These are phyloP conservation scores for Leccinellum albellum DNA, from an alignment of 768 basidiomycete genomes.

Conservation along the genomic window DNA sequence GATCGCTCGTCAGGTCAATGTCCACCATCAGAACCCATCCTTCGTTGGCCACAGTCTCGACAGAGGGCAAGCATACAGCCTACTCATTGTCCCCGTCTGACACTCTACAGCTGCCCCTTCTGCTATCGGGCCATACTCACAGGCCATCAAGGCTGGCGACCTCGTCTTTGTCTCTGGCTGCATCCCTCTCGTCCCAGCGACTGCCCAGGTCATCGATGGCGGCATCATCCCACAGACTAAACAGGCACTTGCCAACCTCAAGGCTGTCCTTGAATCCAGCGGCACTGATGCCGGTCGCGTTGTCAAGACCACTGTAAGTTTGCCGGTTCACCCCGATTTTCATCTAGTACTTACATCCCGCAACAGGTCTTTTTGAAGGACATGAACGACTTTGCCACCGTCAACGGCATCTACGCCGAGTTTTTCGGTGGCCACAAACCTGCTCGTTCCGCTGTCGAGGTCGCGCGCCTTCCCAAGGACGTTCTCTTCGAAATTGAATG, in stretches of 20 bases:
- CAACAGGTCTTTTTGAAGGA: slow-evolving; percentile 83
- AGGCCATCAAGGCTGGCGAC: slow-evolving; percentile 80
- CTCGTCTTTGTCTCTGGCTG: slow-evolving; percentile 89
- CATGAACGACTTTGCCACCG: slow-evolving; percentile 84
- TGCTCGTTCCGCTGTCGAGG: slow-evolving; percentile 89
- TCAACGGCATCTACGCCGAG: slow-evolving; percentile 78
- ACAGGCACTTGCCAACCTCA: slow-evolving; percentile 85
- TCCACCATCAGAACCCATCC: slow-evolving; percentile 33
- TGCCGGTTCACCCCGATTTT: not conserved
- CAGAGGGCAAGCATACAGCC: slow-evolving; percentile 17
- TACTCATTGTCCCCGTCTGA: not conserved
- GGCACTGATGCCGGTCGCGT: slow-evolving; percentile 77
- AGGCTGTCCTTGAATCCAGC: slow-evolving; percentile 76
- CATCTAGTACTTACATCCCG: not conserved
- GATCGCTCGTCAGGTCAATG: slow-evolving; percentile 13
- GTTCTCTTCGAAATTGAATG: slow-evolving; percentile 92
- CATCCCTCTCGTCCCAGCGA: slow-evolving; percentile 75
- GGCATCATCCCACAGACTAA: slow-evolving; percentile 47
- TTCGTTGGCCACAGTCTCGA: slow-evolving; percentile 35
- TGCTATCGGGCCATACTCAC: slow-evolving; percentile 84
- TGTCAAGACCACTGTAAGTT: slow-evolving; percentile 86
- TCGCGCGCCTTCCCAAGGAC: slow-evolving; percentile 82
- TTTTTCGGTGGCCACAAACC: slow-evolving; percentile 92
- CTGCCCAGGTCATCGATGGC: slow-evolving; percentile 41
- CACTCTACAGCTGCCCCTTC: slow-evolving; percentile 58